A percentile compares a stretch with the other conserved stretches of the same genome.
These are phyloP conservation scores for Parascedosporium putredinis DNA, from an alignment of 2,329 filamentous ascomycete species.

Conservation along the genomic window DNA sequence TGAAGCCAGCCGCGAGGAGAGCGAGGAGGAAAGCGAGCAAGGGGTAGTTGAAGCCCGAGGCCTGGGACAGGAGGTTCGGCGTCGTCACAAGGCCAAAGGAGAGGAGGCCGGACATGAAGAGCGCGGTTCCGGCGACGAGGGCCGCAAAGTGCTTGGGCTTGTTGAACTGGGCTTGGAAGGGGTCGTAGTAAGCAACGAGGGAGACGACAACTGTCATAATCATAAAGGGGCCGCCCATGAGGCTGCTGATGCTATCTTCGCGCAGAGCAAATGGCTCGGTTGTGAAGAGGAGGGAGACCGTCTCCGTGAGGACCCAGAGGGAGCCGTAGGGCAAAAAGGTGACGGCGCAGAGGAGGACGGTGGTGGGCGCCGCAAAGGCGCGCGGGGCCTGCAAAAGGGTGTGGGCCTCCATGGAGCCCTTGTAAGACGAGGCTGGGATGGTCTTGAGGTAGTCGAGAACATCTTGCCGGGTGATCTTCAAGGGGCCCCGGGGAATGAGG, in stretches of 20 bases:
- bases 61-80: neutral
- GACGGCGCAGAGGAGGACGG: conserved; percentile 32
- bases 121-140: conserved; percentile 24
- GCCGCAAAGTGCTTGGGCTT: conserved; percentile 21
- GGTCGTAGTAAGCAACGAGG: conserved; percentile 22
- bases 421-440: conserved; percentile 29
- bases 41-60: conserved; percentile 22
- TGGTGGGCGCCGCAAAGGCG: conserved; percentile 39
- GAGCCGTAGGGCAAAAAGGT: conserved; percentile 33
- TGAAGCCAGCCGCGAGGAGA: conserved; percentile 32
- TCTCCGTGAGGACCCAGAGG: conserved; percentile 36
- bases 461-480: conserved; percentile 22
- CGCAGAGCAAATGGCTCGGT: conserved; percentile 31
- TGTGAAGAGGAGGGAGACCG: conserved; percentile 36
- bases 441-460: conserved; percentile 26
- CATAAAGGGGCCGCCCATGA: conserved; percentile 34
- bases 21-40: conserved; percentile 35
- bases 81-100: conserved; percentile 28
- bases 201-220: conserved; percentile 24
- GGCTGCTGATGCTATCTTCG: conserved; percentile 28
- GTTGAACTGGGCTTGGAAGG: conserved; percentile 22
- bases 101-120: conserved; percentile 31
- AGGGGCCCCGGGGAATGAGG: conserved; percentile 14
- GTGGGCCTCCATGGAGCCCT: conserved; percentile 17
- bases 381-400: conserved; percentile 34